Base-by-base conservation (phyloP, 1,284 basidiomycete species). In the Irpex rosettiformis region DNA sequence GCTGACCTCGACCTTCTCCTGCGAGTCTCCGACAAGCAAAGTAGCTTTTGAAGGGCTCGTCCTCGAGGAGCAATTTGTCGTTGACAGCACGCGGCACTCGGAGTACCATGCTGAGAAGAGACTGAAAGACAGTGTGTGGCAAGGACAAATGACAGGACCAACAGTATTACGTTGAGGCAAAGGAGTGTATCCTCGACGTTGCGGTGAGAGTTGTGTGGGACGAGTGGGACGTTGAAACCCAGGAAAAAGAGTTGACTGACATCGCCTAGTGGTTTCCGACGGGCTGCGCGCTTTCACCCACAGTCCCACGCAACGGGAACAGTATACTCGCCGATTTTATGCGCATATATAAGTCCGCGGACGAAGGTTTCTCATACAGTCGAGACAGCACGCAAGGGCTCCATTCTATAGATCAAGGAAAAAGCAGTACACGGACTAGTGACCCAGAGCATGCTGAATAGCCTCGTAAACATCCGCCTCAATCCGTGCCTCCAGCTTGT, bases 401-500 rank as follows among this genome's bases (percentile, higher is more conserved):
- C 43, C 18, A 21, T 37, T 47, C 43, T 47, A 47, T 47, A 24
- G n/a, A 47, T 47, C 18, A 47, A 47, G 16, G 10, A 16, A 37
- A 24, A 47, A 24, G 18, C 4, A 47, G 43, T 18, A 8, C 10
- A 47, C 37, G 37, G 21, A 28, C 27, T 51, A 51, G 11, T 51
- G 48, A 51, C 70, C 70, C 57, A 96, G 74, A 62, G 96, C 94
- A 66, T 93, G 83, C 75, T 98, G 95, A 65, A 99, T 79, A 54
- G 94, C 88, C 79, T 98, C 95, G 73, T 94, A 98, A 64, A 99
- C 96, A 72, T 97, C 94, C 54, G 93, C 91, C 78, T 98, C 96
- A 74, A 98, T 88, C 69, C 89, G 85, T 54, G 96, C 96, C 79
- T 96, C 95, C 62, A 90, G 81, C 83, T 96, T 99, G 76, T 95